phyloP scores from a whole-genome alignment of 164 flowering plant genomes.

The Umbellularia californica region DNA sequence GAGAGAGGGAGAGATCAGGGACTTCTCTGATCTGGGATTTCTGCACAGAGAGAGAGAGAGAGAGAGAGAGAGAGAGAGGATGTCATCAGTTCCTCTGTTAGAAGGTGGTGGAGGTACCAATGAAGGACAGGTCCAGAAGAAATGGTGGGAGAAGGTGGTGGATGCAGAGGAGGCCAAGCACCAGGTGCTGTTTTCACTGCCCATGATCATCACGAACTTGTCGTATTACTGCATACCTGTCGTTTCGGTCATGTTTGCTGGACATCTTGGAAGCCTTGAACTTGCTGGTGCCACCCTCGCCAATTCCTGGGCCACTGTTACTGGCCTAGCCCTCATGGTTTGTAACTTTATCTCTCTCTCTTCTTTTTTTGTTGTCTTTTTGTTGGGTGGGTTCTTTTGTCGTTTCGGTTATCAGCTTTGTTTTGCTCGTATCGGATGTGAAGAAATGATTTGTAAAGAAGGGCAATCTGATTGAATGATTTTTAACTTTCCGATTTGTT shows the following conservation, averaged over 20 bases:
- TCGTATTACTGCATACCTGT: constrained; percentile 51
- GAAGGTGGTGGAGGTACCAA: not conserved
- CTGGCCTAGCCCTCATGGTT: constrained; percentile 71
- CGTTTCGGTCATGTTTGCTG: constrained; percentile 75
- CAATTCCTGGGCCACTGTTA: constrained; percentile 82
- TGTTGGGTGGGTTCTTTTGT: not conserved
- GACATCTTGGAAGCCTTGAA: constrained; percentile 64
- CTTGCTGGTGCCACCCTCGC: constrained; percentile 81
- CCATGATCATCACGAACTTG: constrained; percentile 65
- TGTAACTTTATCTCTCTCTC: not conserved
- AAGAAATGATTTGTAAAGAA: not conserved
- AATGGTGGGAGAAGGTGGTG: constrained; percentile 35
- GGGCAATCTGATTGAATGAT: not conserved
- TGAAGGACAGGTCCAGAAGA: constrained; percentile 3
- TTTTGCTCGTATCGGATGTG: not conserved
- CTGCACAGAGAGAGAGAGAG: too few relatives aligned
- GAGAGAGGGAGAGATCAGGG: too few relatives aligned
- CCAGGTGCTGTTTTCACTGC: constrained; percentile 51
- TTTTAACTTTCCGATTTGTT: too few relatives aligned
- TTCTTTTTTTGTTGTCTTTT: not conserved
- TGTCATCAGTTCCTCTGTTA: constrained; percentile 13
- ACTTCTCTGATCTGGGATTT: too few relatives aligned
- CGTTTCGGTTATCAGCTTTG: not conserved
- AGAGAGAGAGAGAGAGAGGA: too few relatives aligned
- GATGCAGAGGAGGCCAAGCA: constrained; percentile 55